Conservation (phyloP, 192 early-diverging fungal species). For the Backusella parvicylindrica region DNA sequence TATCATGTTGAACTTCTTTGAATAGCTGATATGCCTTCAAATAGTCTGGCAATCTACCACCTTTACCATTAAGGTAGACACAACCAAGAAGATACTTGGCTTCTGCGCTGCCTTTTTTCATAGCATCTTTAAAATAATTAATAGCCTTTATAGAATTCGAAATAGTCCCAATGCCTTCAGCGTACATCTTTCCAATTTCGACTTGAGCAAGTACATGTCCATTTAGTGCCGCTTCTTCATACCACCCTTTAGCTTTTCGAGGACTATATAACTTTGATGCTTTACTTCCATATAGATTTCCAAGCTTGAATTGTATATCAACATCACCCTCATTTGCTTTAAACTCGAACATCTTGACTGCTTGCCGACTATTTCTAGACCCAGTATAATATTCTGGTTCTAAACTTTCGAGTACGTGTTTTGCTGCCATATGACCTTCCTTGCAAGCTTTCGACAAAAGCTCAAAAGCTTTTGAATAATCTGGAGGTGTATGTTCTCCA, state of each 20-base stretch:
- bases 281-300: background rate
- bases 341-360: background rate
- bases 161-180: background rate
- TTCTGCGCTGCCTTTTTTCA: background rate
- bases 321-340: background rate
- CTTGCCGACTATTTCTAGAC: background rate
- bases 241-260: background rate
- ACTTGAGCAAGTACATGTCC: background rate
- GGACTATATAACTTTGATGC: background rate
- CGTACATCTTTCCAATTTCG: background rate
- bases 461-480: background rate
- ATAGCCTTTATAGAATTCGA: background rate
- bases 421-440: background rate
- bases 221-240: background rate
- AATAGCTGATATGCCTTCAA: background rate
- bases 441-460: background rate
- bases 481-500: background rate
- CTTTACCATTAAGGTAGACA: background rate
- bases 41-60: background rate
- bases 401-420: background rate
- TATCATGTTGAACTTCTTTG: background rate
- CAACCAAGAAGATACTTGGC: background rate
- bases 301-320: background rate
- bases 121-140: background rate
- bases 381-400: background rate